Percentiles rank a stretch among this genome's conserved stretches.
Evolutionary conservation across 176 grass and related monocot species (phyloP).

Genomic region (Rhipidocladum racemiflorum): DNA sequence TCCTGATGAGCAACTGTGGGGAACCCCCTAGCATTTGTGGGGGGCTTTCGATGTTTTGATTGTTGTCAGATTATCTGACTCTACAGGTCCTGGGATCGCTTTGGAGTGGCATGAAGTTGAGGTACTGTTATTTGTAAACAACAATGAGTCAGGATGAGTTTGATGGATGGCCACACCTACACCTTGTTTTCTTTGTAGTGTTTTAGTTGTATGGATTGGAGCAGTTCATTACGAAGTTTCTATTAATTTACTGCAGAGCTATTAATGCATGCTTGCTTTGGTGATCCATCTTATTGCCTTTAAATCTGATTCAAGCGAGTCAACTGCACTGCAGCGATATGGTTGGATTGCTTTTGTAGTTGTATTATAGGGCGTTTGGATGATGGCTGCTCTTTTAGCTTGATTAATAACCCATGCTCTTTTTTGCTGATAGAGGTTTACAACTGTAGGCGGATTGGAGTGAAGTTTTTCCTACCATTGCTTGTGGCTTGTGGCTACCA

Average conservation of each 20-base stretch:
- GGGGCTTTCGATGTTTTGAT: not conserved
- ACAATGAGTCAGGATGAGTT: not conserved
- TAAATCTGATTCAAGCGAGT: not conserved
- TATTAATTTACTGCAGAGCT: not conserved
- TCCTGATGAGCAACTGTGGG: not conserved
- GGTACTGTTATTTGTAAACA: not conserved
- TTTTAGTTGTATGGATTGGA: not conserved
- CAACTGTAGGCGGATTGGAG: not conserved
- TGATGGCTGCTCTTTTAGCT: not conserved
- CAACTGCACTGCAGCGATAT: not conserved
- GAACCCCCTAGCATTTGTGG: not conserved
- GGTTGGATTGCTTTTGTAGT: not conserved
- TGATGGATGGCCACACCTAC: not conserved
- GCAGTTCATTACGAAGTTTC: not conserved
- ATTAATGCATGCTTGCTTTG: not conserved
- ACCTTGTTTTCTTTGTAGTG: not conserved
- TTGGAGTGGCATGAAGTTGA: not conserved
- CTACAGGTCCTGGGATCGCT: not conserved
- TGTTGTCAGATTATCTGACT: constrained; percentile 19
- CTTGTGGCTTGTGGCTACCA: no score
- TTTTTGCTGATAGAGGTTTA: not conserved
- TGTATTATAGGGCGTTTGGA: not conserved
- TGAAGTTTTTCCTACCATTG: no score
- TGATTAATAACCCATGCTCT: not conserved
- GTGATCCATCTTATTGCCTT: not conserved